phyloP scores from a whole-genome alignment of 768 basidiomycete species.

The Coprinopsis sp. region DNA sequence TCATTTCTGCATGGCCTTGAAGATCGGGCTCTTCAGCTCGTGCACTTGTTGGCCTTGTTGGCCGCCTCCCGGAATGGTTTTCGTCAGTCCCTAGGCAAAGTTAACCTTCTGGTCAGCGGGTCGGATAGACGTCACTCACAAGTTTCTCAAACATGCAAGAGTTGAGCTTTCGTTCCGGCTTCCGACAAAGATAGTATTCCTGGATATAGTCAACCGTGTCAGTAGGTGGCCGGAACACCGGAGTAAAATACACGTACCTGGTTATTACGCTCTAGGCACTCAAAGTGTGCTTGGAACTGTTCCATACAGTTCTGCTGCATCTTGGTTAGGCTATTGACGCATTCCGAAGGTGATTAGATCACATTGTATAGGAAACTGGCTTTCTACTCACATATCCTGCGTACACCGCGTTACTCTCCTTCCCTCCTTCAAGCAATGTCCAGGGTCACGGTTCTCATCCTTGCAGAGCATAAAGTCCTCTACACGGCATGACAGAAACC shows the following conservation, averaged over 20 bases:
- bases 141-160: slow-evolving; percentile 95
- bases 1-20: slow-evolving; percentile 79
- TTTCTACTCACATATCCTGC: slow-evolving; percentile 73
- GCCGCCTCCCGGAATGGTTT: slow-evolving; percentile 88
- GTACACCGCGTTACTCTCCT: slow-evolving; percentile 94
- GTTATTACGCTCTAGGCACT: slow-evolving; percentile 91
- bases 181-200: slow-evolving; percentile 88
- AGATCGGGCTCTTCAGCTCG: slow-evolving; percentile 83
- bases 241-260: slow-evolving; percentile 56
- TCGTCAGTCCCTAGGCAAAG: slow-evolving; percentile 68
- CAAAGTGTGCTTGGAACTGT: slow-evolving; percentile 90
- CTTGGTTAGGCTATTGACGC: slow-evolving; percentile 69
- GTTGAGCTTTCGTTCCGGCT: slow-evolving; percentile 83
- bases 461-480: slow-evolving; percentile 88
- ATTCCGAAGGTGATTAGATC: neutral
- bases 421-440: slow-evolving; percentile 92
- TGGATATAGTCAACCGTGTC: slow-evolving; percentile 25
- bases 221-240: neutral
- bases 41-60: slow-evolving; percentile 80
- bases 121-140: slow-evolving; percentile 43
- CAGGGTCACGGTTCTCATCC: slow-evolving; percentile 83
- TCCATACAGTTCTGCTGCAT: slow-evolving; percentile 87
- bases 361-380: neutral
- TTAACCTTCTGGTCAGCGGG: neutral
- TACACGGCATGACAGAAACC: slow-evolving; percentile 9